Evolutionary conservation across 2,329 filamentous ascomycete genomes (phyloP), one percentile per base, ranked within the genome.

Genomic region (Neonectria punicea): DNA sequence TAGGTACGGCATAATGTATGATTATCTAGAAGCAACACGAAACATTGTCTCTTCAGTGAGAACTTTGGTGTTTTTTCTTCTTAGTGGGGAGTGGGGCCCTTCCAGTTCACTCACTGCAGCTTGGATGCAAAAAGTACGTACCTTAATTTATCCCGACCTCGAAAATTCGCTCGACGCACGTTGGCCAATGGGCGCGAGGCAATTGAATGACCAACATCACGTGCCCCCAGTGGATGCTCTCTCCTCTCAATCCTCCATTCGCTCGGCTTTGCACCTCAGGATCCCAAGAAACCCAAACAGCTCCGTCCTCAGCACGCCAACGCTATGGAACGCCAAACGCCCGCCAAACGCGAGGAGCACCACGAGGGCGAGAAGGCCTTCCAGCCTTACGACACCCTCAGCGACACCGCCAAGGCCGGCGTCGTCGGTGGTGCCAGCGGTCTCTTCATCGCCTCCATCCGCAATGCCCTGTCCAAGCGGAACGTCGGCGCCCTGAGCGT

Each of bases 401-500:
- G 86, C 70, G 85, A 86, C 68, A 87, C 90, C 55, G 82, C 90
- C 77, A 89, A 88, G 78, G 88, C 89, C 67, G 87, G 86, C 44
- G 75, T 90, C 69, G 81, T 93, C 73, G 90, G 90, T 66, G 89
- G 89, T 75, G 82, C 83, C 65, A 87, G 87, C 65, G 94, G 94
- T 74, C 82, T 92, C 77, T 86, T 93, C 80, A 79, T 92, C 66
- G 91, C 93, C 55, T 90, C 92, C 60, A 86, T 97, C 70, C 92
- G 94, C 84, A 98, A 97, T 84, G 93, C 94, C 64, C 87, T 98
- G 73, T 86, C 90, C 60, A 94, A 90, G 84, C 86, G 89, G 78
- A 97, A 97, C 80, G 85, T 96, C 70, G 93, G 94, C 73, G 87
- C 90, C 67, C 88, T 91, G 84, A 92, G 92, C 71, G 87, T 97